Evolutionary conservation across 495 filamentous ascomycete species (phyloP).

Genomic region (Entonaema liquescens): DNA sequence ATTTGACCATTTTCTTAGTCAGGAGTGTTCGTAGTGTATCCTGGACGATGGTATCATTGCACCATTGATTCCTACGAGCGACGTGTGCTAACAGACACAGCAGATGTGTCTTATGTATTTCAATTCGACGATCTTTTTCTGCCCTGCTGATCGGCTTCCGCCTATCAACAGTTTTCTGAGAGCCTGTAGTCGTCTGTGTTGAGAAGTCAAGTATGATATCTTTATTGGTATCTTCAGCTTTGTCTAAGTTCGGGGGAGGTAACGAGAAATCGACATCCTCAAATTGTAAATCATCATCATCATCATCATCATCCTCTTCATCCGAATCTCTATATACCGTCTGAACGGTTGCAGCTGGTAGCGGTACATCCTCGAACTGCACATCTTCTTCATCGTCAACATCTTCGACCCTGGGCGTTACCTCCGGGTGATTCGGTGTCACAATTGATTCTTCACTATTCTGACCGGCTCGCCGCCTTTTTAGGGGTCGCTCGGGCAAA

Average conservation of each 20-base stretch:
- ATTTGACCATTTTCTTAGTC: slow-evolving; percentile 64
- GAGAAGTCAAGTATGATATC: slow-evolving; percentile 67
- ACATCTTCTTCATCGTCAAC: slow-evolving; percentile 50
- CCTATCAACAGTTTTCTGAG: slow-evolving; percentile 48
- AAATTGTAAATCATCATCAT: slow-evolving; percentile 41
- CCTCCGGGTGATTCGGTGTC: slow-evolving; percentile 9
- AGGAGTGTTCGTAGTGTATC: slow-evolving; percentile 67
- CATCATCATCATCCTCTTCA: slow-evolving; percentile 47
- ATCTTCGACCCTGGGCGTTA: slow-evolving; percentile 32
- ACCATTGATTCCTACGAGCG: slow-evolving; percentile 83
- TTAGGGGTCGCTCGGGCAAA: slow-evolving; percentile 46
- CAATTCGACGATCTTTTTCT: slow-evolving; percentile 75
- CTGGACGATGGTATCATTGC: slow-evolving; percentile 77
- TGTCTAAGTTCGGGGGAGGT: slow-evolving; percentile 26
- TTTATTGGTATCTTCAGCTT: slow-evolving; percentile 53
- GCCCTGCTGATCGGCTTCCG: slow-evolving; percentile 71
- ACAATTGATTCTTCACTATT: slow-evolving; percentile 34
- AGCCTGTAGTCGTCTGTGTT: slow-evolving; percentile 49
- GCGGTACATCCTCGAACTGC: slow-evolving; percentile 47
- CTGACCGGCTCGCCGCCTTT: slow-evolving; percentile 55
- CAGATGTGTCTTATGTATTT: slow-evolving; percentile 87
- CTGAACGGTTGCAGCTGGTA: slow-evolving; percentile 36
- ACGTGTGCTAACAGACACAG: slow-evolving; percentile 82
- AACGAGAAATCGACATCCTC: slow-evolving; percentile 49
- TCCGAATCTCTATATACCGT: slow-evolving; percentile 41